These are phyloP conservation scores for Debaryomyces castellii DNA, from an alignment of 805 yeast genomes.

Conservation along the genomic window DNA sequence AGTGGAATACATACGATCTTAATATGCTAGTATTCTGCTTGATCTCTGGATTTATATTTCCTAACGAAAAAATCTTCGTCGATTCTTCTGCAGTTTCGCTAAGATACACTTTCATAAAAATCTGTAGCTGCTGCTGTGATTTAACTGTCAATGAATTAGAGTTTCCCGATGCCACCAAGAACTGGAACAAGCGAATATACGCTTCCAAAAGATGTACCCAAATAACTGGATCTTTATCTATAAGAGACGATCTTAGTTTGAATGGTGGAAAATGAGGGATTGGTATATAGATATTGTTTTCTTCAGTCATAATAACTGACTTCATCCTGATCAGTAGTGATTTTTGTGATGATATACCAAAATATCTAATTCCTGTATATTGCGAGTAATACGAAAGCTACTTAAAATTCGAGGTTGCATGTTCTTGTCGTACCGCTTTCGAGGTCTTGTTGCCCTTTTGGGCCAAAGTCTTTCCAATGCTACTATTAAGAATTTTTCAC, in stretches of 20 bases:
- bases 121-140: constrained; percentile 57
- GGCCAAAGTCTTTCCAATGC: too few species aligned
- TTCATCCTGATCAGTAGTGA: background rate
- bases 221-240: constrained; percentile 80
- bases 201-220: constrained; percentile 74
- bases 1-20: constrained; percentile 49
- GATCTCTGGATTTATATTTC: constrained; percentile 72
- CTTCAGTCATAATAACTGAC: background rate
- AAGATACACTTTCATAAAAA: constrained; percentile 57
- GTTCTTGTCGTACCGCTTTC: too few species aligned
- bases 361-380: background rate
- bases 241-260: constrained; percentile 68
- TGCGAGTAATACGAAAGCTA: background rate
- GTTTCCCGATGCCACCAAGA: constrained; percentile 39
- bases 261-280: constrained; percentile 76
- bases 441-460: too few species aligned
- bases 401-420: too few species aligned
- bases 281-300: constrained; percentile 40
- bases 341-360: background rate
- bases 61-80: constrained; percentile 62
- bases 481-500: too few species aligned
- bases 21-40: constrained; percentile 48
- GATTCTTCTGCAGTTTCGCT: constrained; percentile 62
- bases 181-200: constrained; percentile 54
- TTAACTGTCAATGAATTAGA: constrained; percentile 43